Evolutionary conservation across 768 basidiomycete species (phyloP).

Genomic region (Leucosporidium scottii): DNA sequence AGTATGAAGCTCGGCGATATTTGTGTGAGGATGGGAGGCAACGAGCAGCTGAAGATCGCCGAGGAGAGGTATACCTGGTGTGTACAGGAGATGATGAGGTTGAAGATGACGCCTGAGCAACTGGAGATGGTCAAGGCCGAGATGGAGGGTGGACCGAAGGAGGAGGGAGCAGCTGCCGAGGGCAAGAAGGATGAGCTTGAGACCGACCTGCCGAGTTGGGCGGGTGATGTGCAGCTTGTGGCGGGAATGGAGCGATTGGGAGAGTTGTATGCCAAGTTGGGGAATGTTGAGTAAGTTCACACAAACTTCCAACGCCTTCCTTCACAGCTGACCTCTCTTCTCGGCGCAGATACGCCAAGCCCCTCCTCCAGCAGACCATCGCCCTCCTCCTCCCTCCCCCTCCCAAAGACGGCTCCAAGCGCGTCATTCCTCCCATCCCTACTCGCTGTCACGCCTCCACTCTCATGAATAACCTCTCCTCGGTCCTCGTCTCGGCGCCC

Average conservation of each 20-base stretch:
- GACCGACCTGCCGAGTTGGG: slow-evolving; percentile 17
- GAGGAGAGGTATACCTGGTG: slow-evolving; percentile 30
- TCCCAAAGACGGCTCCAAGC: slow-evolving; percentile 5
- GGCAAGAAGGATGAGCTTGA: background rate
- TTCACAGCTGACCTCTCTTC: background rate
- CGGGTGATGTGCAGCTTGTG: slow-evolving; percentile 21
- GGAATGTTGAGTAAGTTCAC: slow-evolving; percentile 20
- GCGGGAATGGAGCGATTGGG: slow-evolving; percentile 28
- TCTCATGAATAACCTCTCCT: slow-evolving; percentile 35
- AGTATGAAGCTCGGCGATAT: slow-evolving; percentile 30
- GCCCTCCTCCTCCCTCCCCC: slow-evolving; percentile 26
- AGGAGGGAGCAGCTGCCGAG: background rate
- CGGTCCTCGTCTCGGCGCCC: slow-evolving; percentile 21
- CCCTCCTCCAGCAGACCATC: slow-evolving; percentile 30
- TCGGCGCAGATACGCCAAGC: slow-evolving; percentile 20
- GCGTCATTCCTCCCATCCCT: slow-evolving; percentile 13
- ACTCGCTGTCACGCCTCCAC: slow-evolving; percentile 31
- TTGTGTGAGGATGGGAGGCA: slow-evolving; percentile 5
- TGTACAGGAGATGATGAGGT: slow-evolving; percentile 26
- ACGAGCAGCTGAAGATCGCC: slow-evolving; percentile 14
- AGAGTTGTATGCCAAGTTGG: slow-evolving; percentile 26
- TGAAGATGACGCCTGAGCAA: slow-evolving; percentile 22
- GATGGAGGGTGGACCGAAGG: background rate
- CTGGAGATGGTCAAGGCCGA: slow-evolving; percentile 5
- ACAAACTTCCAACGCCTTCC: background rate